phyloP scores from a whole-genome alignment of 179 eudicot genomes.

The Silene vulgaris region DNA sequence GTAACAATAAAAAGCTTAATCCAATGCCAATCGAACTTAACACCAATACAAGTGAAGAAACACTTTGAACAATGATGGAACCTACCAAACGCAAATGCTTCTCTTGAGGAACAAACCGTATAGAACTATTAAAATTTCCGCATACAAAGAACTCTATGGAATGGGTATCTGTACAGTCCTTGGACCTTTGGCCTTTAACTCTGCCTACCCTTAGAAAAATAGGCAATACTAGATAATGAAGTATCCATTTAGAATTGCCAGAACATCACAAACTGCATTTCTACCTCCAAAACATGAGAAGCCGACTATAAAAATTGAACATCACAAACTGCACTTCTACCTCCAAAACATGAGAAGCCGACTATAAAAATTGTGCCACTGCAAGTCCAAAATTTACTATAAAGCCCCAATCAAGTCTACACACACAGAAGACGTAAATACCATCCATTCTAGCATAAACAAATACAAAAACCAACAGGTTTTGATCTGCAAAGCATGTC shows the following conservation, averaged over 20 bases:
- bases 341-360: not conserved
- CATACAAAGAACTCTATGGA: not conserved
- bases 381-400: not conserved
- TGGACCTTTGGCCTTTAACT: not conserved
- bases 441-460: not conserved
- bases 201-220: not conserved
- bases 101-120: not conserved
- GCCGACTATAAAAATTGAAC: not conserved
- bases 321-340: not conserved
- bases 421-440: not conserved
- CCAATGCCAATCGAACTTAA: not conserved
- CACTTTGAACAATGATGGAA: not conserved
- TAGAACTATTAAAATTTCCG: not conserved
- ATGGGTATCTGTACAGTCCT: not conserved
- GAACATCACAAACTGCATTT: not conserved
- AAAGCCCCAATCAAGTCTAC: not conserved
- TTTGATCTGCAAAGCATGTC: conserved; percentile 5
- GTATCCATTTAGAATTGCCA: not conserved
- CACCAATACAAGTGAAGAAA: not conserved
- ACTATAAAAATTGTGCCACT: not conserved
- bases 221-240: not conserved
- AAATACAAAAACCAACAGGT: not conserved
- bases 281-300: not conserved
- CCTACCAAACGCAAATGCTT: not conserved
- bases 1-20: not conserved